Evolutionary conservation across 805 yeast species (phyloP).

Genomic region (Lipomyces spencermartinsiae): DNA sequence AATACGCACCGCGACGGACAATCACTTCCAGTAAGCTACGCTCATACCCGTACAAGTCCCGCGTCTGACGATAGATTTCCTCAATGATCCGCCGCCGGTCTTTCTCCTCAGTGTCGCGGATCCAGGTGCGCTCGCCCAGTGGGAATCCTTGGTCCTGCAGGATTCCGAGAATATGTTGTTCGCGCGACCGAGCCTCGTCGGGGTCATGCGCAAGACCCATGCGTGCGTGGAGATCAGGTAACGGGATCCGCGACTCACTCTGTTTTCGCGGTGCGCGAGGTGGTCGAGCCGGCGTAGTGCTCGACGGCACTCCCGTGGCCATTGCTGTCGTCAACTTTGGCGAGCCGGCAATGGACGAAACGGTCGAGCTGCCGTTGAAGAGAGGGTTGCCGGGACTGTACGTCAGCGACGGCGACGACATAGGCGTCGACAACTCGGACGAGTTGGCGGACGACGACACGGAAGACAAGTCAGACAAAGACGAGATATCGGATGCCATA

Average conservation of each 20-base stretch:
- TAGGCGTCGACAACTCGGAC: slow-evolving; percentile 36
- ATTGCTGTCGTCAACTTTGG: slow-evolving; percentile 7
- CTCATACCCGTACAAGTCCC: slow-evolving; percentile 58
- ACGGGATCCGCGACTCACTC: slow-evolving; percentile 48
- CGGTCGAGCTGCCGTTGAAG: slow-evolving; percentile 16
- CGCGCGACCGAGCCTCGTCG: slow-evolving; percentile 48
- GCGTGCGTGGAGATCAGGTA: slow-evolving; percentile 47
- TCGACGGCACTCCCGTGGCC: slow-evolving; percentile 3
- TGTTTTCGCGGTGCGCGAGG: slow-evolving; percentile 42
- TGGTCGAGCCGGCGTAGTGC: slow-evolving; percentile 15
- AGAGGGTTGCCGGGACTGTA: slow-evolving; percentile 18
- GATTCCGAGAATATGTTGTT: slow-evolving; percentile 48
- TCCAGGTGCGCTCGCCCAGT: slow-evolving; percentile 82
- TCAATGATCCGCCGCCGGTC: slow-evolving; percentile 59
- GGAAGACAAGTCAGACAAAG: slow-evolving; percentile 23
- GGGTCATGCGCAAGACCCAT: slow-evolving; percentile 50
- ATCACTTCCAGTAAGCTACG: slow-evolving; percentile 68
- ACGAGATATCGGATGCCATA: slow-evolving; percentile 14
- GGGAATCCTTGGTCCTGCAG: slow-evolving; percentile 65
- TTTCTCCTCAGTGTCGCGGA: slow-evolving; percentile 69
- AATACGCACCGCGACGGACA: slow-evolving; percentile 80
- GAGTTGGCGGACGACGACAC: slow-evolving; percentile 19
- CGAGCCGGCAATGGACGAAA: slow-evolving; percentile 6
- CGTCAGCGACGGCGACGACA: slow-evolving; percentile 34
- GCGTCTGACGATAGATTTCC: slow-evolving; percentile 56